These are phyloP conservation scores for Leccinum sublutescens DNA, from an alignment of 768 basidiomycete species.

Conservation along the genomic window DNA sequence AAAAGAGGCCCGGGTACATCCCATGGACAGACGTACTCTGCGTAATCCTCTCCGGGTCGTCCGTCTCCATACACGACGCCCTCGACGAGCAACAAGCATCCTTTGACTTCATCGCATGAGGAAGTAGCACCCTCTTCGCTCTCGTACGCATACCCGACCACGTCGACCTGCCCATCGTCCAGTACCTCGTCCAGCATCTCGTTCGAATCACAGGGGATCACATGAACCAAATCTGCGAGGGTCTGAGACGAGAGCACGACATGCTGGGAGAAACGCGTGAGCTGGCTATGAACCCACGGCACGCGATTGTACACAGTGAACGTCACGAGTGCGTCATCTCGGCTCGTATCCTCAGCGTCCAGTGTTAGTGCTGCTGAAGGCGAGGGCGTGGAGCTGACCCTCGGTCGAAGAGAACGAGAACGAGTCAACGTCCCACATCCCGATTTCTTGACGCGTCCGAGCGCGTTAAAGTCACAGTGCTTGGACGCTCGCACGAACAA, in stretches of 20 bases:
- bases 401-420: neutral
- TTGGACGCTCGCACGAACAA: constrained; percentile 63
- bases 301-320: constrained; percentile 61
- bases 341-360: neutral
- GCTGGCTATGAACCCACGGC: constrained; percentile 57
- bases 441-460: constrained; percentile 32
- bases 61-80: constrained; percentile 58
- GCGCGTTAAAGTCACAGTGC: constrained; percentile 64
- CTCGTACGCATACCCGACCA: constrained; percentile 33
- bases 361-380: neutral
- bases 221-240: constrained; percentile 56
- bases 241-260: constrained; percentile 70
- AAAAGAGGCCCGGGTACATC: neutral
- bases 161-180: constrained; percentile 27
- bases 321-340: constrained; percentile 54
- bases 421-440: constrained; percentile 34
- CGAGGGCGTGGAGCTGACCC: neutral
- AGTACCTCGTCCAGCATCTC: constrained; percentile 46
- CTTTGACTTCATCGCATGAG: constrained; percentile 22
- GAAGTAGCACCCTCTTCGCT: constrained; percentile 2
- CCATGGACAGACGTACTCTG: constrained; percentile 40
- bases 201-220: constrained; percentile 62
- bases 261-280: constrained; percentile 67
- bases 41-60: constrained; percentile 49
- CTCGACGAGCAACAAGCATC: constrained; percentile 62